These are phyloP conservation scores for Dothistroma pini DNA, from an alignment of 2,329 filamentous ascomycete genomes.

Conservation along the genomic window DNA sequence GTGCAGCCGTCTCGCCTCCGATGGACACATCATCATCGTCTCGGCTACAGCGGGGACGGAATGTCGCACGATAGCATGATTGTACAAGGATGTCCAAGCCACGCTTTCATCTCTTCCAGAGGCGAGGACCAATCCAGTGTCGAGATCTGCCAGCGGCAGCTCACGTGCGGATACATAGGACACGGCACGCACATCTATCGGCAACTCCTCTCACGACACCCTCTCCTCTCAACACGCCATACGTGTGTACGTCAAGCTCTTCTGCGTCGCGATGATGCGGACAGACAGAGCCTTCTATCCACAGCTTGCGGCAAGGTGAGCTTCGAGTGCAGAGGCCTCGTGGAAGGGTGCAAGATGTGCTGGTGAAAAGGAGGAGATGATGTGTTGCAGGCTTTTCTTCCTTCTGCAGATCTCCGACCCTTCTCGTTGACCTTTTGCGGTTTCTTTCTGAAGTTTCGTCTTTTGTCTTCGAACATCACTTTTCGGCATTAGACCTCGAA, in stretches of 20 bases:
- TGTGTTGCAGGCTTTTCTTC: neutral
- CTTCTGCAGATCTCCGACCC: neutral
- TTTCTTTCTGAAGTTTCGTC: neutral
- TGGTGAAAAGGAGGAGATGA: neutral
- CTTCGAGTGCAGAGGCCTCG: neutral
- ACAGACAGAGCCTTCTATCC: neutral
- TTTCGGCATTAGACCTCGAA: neutral
- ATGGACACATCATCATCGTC: neutral
- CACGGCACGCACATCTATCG: neutral
- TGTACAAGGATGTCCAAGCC: neutral
- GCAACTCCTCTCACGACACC: neutral
- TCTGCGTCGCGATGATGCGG: neutral
- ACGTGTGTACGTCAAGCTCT: neutral
- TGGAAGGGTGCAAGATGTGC: neutral
- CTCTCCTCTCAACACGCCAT: neutral
- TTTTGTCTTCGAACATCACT: neutral
- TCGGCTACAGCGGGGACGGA: neutral
- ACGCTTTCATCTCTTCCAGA: neutral
- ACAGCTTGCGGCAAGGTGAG: neutral
- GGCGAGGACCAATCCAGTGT: neutral
- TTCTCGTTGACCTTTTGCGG: neutral
- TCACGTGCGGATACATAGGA: neutral
- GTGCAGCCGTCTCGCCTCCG: neutral
- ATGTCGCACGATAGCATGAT: neutral
- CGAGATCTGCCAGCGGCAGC: neutral